Base-by-base conservation (phyloP, 768 basidiomycete species). In the Filobasidium wieringae region DNA sequence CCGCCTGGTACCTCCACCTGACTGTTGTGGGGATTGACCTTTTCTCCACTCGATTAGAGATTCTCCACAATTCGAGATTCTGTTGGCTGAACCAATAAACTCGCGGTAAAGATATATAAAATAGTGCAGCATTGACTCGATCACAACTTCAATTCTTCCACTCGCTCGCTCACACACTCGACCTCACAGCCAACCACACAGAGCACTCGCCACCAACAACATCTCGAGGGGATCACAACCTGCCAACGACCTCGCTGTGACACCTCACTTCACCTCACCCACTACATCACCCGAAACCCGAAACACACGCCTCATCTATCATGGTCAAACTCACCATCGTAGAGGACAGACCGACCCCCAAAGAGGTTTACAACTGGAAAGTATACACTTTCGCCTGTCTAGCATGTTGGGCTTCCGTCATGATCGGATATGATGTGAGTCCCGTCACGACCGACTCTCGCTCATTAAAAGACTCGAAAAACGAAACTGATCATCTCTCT, bases 321-420 rank as follows among this genome's bases (percentile, higher is more conserved):
- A 53, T 53, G 52, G 52, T 53, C 52, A 53, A 53, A 22, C 36
- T 53, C 17, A 32, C 31, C 3, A 34, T 53, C 33, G 9, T 37
- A 4, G 52, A 53, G 36, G 52, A 53, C 52, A 15, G 52, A 2
- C 33, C 36, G 19, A 53, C 54, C 24, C 59, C 59, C 47, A 60
- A 56, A 50, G 59, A 60, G 50, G 37, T 60, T 24, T 76, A 78
- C 70, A 77, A 78, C 63, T 76, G 71, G 72, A 69, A 74, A 41
- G 74, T 76, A 0, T 77, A 78, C 43, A 58, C 69, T 26, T 73
- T 72, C 24, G 69, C 76, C 2, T 39, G 73, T 34, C 63, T 75
- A 11, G 73, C 74, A 24, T 70, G 75, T 11, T 76, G 75, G 58
- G 77, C 74, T 7, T 75, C 76, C 30, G 72, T 75, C 26, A 76